Conservation (phyloP, 805 yeast genomes). For the Ogataea sp. region DNA sequence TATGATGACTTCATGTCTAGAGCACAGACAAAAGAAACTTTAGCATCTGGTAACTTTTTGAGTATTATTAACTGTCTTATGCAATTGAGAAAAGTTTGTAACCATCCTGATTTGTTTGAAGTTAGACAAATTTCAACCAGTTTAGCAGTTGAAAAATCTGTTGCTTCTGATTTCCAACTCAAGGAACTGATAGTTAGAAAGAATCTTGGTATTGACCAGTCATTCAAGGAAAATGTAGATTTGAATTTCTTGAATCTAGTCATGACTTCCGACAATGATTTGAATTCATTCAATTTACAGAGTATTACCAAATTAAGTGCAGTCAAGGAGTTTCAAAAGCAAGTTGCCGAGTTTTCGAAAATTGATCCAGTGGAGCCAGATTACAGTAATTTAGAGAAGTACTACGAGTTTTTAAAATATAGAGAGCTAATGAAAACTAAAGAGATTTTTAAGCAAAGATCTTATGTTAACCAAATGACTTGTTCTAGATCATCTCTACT, state of each 20-base stretch:
- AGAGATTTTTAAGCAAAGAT: conserved; percentile 45
- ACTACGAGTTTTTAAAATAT: conserved; percentile 49
- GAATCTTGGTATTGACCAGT: conserved; percentile 10
- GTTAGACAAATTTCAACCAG: conserved; percentile 93
- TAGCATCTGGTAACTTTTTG: conserved; percentile 89
- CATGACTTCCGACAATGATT: conserved; percentile 37
- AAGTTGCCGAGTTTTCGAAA: conserved; percentile 33
- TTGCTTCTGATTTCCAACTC: conserved; percentile 38
- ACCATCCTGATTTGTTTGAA: conserved; percentile 94
- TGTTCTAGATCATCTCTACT: conserved; percentile 60
- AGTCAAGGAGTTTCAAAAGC: conserved; percentile 33
- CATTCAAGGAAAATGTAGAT: conserved; percentile 29
- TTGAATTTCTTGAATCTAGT: conserved; percentile 54
- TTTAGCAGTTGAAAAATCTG: conserved; percentile 63
- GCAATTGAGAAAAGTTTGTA: conserved; percentile 96
- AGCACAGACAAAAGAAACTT: conserved; percentile 89
- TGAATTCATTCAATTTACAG: conserved; percentile 39
- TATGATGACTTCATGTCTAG: conserved; percentile 97
- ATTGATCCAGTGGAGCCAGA: conserved; percentile 22
- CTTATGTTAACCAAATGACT: conserved; percentile 59
- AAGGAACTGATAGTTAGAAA: conserved; percentile 33
- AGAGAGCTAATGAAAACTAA: conserved; percentile 43
- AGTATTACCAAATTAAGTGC: conserved; percentile 40
- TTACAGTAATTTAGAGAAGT: conserved; percentile 39
- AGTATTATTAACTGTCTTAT: conserved; percentile 94